Evolutionary conservation across 176 grass and related monocot genomes (phyloP).

Genomic region (Musa itinerans): DNA sequence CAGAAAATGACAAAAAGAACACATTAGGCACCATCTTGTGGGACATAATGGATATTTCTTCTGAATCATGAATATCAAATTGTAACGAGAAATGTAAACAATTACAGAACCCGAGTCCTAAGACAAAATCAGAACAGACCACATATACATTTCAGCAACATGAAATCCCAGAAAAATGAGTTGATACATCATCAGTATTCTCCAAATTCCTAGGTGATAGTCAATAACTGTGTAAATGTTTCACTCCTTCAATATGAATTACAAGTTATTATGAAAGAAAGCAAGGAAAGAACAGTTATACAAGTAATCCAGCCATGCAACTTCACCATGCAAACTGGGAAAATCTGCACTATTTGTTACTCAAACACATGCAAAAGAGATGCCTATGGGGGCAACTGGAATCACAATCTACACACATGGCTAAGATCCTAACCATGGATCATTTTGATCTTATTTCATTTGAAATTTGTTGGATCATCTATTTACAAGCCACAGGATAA

Average conservation of each 20-base stretch:
- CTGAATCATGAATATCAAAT: background rate
- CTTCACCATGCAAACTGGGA: too few relatives aligned
- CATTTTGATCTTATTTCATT: background rate
- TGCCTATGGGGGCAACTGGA: too few relatives aligned
- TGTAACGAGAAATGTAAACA: background rate
- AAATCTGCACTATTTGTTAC: too few relatives aligned
- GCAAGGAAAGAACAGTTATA: too few relatives aligned
- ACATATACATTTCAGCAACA: background rate
- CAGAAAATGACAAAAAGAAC: background rate
- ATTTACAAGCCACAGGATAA: background rate
- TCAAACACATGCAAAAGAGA: too few relatives aligned
- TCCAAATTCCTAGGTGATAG: background rate
- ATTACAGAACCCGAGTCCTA: background rate
- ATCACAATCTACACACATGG: background rate
- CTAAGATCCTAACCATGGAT: background rate
- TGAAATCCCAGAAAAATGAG: background rate
- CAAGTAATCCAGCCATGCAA: too few relatives aligned
- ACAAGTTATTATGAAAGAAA: too few relatives aligned
- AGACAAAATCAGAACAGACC: background rate
- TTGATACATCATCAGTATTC: background rate
- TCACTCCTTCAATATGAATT: background rate
- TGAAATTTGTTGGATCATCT: background rate
- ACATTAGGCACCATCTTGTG: background rate
- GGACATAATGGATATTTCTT: background rate
- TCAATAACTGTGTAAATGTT: background rate